A percentile compares a stretch with the other conserved stretches of the same genome.
phyloP scores from a whole-genome alignment of 2,329 filamentous ascomycete genomes.

The Fusarium citri region DNA sequence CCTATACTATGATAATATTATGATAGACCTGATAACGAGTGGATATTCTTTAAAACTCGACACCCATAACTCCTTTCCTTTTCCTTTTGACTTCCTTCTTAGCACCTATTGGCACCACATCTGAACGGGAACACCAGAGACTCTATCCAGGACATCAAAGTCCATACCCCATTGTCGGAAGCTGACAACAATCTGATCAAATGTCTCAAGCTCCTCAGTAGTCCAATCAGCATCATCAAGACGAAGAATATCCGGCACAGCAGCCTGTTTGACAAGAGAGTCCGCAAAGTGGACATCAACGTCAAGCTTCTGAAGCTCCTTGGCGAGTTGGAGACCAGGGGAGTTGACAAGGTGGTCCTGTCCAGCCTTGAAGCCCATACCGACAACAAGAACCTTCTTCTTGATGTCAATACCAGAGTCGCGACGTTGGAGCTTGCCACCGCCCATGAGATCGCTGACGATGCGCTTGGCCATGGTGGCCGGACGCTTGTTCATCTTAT shows the following conservation, averaged over 20 bases:
- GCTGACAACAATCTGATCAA: conserved; percentile 37
- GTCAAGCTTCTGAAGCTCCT: conserved; percentile 24
- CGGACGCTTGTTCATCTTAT: conserved; percentile 57
- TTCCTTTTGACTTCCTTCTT: neutral
- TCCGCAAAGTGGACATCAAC: conserved; percentile 38
- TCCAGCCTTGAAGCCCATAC: conserved; percentile 41
- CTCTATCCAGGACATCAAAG: conserved; percentile 20
- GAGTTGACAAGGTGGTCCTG: conserved; percentile 42
- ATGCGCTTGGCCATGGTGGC: conserved; percentile 22
- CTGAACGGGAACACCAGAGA: conserved; percentile 23
- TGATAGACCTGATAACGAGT: neutral
- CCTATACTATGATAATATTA: neutral
- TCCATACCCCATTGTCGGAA: conserved; percentile 31
- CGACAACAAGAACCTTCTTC: conserved; percentile 35
- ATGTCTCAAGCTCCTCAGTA: conserved; percentile 25
- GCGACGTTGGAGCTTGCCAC: neutral
- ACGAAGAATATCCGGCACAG: conserved; percentile 26
- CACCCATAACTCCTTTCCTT: neutral
- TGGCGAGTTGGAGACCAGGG: conserved; percentile 27
- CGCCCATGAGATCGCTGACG: neutral
- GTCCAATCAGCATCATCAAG: conserved; percentile 33
- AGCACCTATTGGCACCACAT: conserved; percentile 27
- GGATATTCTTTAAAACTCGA: neutral
- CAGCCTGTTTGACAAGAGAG: conserved; percentile 32
- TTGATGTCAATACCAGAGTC: conserved; percentile 21